phyloP scores from a whole-genome alignment of 2,329 filamentous ascomycete species.

The Penicillium decumbens region DNA sequence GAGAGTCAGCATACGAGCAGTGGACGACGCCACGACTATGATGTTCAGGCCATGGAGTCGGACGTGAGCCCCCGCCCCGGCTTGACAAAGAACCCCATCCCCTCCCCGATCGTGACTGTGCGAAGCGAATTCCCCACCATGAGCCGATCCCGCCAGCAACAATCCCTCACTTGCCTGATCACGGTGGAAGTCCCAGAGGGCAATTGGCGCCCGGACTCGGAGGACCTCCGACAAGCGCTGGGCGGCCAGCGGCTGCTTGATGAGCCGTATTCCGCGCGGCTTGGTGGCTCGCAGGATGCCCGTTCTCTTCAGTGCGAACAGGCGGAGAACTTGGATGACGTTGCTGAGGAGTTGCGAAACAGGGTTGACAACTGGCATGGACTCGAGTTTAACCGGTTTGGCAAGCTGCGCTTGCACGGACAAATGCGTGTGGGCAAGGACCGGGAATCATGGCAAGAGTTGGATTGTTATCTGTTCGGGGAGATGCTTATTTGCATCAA shows the following conservation, averaged over 20 bases:
- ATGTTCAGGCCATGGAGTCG: slow-evolving; percentile 93
- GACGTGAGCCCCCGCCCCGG: slow-evolving; percentile 65
- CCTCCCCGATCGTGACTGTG: slow-evolving; percentile 84
- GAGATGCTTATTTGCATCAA: slow-evolving; percentile 99
- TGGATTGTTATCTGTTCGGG: slow-evolving; percentile 93
- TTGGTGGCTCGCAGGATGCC: slow-evolving; percentile 44
- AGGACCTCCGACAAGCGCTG: slow-evolving; percentile 61
- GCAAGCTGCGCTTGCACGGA: slow-evolving; percentile 83
- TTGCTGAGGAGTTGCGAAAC: slow-evolving; percentile 75
- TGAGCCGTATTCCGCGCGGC: slow-evolving; percentile 50
- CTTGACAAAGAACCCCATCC: slow-evolving; percentile 77
- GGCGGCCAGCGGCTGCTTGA: slow-evolving; percentile 48
- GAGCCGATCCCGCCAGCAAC: slow-evolving; percentile 84
- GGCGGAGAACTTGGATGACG: slow-evolving; percentile 70
- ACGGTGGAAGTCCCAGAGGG: slow-evolving; percentile 91
- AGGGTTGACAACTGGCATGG: slow-evolving; percentile 99
- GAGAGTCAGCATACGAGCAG: slow-evolving; percentile 65
- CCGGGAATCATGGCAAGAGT: slow-evolving; percentile 91
- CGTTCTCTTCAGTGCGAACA: slow-evolving; percentile 69
- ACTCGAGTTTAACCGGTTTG: slow-evolving; percentile 85
- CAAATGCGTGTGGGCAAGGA: slow-evolving; percentile 93
- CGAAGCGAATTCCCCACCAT: slow-evolving; percentile 96
- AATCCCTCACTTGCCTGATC: slow-evolving; percentile 87
- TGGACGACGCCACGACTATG: slow-evolving; percentile 81
- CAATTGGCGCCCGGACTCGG: slow-evolving; percentile 81